These are phyloP conservation scores for Cicer bijugum DNA, from an alignment of 306 rosid genomes.

Conservation along the genomic window DNA sequence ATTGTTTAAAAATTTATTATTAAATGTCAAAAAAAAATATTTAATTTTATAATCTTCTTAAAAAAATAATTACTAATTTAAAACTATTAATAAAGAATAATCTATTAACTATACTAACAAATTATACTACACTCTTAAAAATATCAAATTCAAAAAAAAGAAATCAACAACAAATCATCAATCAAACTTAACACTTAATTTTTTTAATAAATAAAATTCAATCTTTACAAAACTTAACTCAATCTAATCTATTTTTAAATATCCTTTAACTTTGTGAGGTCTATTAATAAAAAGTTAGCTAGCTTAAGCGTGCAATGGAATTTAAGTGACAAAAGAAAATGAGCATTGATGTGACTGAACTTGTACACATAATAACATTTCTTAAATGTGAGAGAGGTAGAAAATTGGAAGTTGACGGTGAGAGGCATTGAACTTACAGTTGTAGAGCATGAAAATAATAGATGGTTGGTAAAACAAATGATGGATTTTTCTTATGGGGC, in stretches of 20 bases:
- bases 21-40: no score
- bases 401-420: conserved; percentile 36
- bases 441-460: conserved; percentile 49
- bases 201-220: no score
- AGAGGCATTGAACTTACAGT: conserved; percentile 46
- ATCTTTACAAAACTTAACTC: no score
- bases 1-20: no score
- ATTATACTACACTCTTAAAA: no score
- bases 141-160: no score
- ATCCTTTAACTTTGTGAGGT: conserved; percentile 1
- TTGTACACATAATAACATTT: conserved; percentile 5
- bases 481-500: conserved; percentile 15
- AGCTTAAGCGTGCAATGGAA: conserved; percentile 30
- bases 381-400: conserved; percentile 8
- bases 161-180: no score
- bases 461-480: conserved; percentile 52
- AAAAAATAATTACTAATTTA: no score
- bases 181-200: no score
- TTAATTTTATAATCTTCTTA: no score
- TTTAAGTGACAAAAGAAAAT: conserved; percentile 30
- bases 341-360: conserved; percentile 37
- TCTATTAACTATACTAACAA: no score
- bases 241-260: background rate
- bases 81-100: no score
- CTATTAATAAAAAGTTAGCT: conserved; percentile 31